Conservation (phyloP, 129 eudicot genomes). For the Silybum marianum region DNA sequence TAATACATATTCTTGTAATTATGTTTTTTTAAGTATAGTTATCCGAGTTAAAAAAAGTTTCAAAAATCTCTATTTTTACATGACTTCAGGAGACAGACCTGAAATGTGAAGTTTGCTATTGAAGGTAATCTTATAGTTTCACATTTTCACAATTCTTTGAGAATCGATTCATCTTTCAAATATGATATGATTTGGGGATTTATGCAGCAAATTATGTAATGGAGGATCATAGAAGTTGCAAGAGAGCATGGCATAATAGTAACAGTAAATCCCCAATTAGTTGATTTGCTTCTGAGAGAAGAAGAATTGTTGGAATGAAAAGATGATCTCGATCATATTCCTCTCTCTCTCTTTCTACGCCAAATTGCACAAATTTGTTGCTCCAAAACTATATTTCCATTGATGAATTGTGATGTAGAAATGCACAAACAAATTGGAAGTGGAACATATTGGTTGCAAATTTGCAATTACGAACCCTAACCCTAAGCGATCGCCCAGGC, state of each 20-base stretch:
- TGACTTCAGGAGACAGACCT: background rate
- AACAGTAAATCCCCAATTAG: background rate
- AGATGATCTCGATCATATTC: background rate
- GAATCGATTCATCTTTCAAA: background rate
- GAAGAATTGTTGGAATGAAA: no score
- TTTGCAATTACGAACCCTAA: constrained; percentile 17
- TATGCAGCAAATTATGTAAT: background rate
- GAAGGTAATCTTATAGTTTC: background rate
- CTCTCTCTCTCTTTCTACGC: background rate
- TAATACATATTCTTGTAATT: no score
- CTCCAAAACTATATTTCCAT: background rate
- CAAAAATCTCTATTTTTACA: no score
- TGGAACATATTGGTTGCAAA: background rate
- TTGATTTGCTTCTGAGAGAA: background rate
- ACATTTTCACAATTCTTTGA: background rate
- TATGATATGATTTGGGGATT: background rate
- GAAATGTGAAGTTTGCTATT: background rate
- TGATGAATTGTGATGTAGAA: background rate
- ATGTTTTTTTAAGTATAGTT: no score
- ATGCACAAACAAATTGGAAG: background rate
- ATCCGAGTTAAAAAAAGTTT: no score
- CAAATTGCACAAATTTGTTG: constrained; percentile 13
- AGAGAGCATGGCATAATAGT: no score
- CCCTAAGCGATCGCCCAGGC: constrained; percentile 23
- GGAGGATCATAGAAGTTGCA: background rate